Evolutionary conservation across 2,329 filamentous ascomycete species (phyloP).

Genomic region (Metarhizium guizhouense): DNA sequence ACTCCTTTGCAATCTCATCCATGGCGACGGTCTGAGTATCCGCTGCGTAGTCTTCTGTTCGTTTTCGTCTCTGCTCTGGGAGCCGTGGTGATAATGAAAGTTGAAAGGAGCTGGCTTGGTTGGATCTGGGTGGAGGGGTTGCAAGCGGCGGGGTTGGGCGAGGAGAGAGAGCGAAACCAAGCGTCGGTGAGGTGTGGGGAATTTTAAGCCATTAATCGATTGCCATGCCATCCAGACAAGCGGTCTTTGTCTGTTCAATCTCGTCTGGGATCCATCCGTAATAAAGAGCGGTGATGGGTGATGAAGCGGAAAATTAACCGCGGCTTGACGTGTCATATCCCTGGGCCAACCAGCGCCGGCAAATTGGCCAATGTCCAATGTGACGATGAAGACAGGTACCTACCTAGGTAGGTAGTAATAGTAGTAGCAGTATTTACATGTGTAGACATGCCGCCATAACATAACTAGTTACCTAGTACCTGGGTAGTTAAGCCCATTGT

Average conservation of each 20-base stretch:
- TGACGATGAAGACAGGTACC: not conserved
- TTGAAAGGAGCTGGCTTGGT: constrained; percentile 3
- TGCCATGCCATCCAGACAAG: not conserved
- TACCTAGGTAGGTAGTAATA: too few relatives aligned
- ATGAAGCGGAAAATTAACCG: not conserved
- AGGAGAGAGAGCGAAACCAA: constrained; percentile 4
- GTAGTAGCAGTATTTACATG: too few relatives aligned
- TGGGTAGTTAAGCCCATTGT: too few relatives aligned
- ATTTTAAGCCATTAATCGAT: not conserved
- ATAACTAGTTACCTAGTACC: too few relatives aligned
- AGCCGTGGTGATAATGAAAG: not conserved
- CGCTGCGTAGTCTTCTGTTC: not conserved
- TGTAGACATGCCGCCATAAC: too few relatives aligned
- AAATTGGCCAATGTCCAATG: not conserved
- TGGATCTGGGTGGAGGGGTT: constrained; percentile 13
- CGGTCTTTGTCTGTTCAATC: not conserved
- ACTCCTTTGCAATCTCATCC: constrained; percentile 97
- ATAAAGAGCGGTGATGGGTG: constrained; percentile 1
- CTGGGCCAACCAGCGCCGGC: not conserved
- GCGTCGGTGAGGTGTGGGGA: constrained; percentile 19
- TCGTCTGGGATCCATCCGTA: constrained; percentile 1
- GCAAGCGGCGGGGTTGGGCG: constrained; percentile 20
- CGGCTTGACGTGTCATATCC: not conserved
- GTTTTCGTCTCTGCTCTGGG: not conserved
- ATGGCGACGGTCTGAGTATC: constrained; percentile 42